Evolutionary conservation across 2,329 filamentous ascomycete species (phyloP), one percentile per base, ranked within the genome.

Genomic region (Colletotrichum sp.): DNA sequence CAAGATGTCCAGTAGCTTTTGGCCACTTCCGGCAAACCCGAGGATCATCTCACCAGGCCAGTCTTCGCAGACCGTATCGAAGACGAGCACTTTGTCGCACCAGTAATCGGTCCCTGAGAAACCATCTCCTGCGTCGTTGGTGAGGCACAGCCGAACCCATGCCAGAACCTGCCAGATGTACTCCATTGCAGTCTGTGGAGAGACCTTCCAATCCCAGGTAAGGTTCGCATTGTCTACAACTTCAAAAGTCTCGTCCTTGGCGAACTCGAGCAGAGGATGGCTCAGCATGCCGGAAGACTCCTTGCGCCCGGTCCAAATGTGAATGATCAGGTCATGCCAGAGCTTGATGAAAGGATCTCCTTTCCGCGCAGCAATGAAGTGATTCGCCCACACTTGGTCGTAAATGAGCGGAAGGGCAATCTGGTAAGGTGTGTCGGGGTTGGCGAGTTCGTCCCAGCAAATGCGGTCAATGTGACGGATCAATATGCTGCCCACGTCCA

Each of bases 401-500:
- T 80, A 79, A 30, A 85, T 78, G 12, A 60, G 69, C 34, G 66
- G 30, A 9, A 67, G 60, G 5, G 65, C 61, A 12, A 79, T 61
- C 73, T 86, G 82, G 55, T 84, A 86, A 0, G 84, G 82, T 0
- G 81, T 82, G 2, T 76, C 69, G 0, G 85, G 81, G n/a, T 86
- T 83, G 9, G 82, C 79, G 60, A 88, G 81, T 9, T 80, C 75
- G 9, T 84, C 79, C 86, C 87, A 88, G 80, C 85, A 88, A 2
- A 88, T 83, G 3, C 81, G 80, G 15, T 88, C 86, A 0, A 88
- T 75, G 39, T 84, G 79, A 1, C 83, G 82, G 62, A 88, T 83
- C 0, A 88, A 78, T 22, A 87, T 84, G 6, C 84, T 85, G 2
- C 86, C 85, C 1, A 84, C 84, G 15, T 88, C 87, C 67, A 88